Conservation (phyloP, 805 yeast species). For the Lachancea fermentati region DNA sequence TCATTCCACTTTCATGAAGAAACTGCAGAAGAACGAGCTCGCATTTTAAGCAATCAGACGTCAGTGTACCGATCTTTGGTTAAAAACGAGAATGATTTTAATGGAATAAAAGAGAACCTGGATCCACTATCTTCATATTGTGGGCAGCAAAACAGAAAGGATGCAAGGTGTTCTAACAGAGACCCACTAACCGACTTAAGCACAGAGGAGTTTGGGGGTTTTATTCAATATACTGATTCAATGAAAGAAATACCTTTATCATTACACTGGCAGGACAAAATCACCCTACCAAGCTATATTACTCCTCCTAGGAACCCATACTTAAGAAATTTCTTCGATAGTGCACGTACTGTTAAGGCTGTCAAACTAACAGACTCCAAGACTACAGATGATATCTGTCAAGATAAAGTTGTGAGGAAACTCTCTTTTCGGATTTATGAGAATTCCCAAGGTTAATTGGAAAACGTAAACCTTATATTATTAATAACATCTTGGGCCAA, state of each 20-base stretch:
- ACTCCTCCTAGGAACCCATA: conserved; percentile 21
- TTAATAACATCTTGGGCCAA: neutral
- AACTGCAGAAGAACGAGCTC: conserved; percentile 15
- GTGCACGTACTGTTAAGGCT: neutral
- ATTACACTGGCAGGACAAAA: conserved; percentile 10
- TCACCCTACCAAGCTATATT: conserved; percentile 17
- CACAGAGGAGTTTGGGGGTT: conserved; percentile 17
- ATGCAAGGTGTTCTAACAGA: conserved; percentile 2
- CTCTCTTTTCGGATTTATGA: conserved; percentile 17
- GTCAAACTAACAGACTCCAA: conserved; percentile 9
- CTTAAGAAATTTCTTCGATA: conserved; percentile 13
- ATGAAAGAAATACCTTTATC: conserved; percentile 12
- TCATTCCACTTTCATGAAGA: conserved; percentile 24
- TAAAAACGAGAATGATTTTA: conserved; percentile 23
- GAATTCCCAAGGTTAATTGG: conserved; percentile 3
- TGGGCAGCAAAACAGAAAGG: conserved; percentile 8
- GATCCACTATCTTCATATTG: conserved; percentile 11
- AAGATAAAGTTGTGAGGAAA: conserved; percentile 19
- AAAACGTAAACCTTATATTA: too few relatives aligned
- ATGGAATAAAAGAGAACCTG: conserved; percentile 16
- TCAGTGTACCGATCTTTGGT: conserved; percentile 24
- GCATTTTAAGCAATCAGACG: conserved; percentile 15
- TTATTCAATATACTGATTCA: conserved; percentile 14
- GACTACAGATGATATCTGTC: conserved; percentile 20
- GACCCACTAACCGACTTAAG: conserved; percentile 16